A percentile compares a stretch with the other conserved stretches of the same genome.
phyloP scores from a whole-genome alignment of 495 filamentous ascomycete genomes.

The Neurospora tetraspora region DNA sequence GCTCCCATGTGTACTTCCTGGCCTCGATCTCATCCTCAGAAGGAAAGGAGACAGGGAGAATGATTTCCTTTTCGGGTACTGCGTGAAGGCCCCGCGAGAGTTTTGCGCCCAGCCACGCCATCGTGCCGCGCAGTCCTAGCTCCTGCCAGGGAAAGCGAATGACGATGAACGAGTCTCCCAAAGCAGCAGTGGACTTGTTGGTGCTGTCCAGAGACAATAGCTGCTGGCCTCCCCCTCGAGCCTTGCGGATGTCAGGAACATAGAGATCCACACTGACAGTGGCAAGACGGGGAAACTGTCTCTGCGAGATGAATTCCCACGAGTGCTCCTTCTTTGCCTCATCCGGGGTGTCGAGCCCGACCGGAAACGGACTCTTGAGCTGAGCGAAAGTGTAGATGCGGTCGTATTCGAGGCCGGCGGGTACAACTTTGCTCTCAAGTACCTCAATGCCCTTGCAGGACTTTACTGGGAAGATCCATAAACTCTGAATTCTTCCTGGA shows the following conservation, averaged over 20 bases:
- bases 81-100: conserved; percentile 32
- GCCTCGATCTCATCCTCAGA: conserved; percentile 38
- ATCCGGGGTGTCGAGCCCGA: conserved; percentile 24
- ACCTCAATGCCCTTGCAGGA: conserved; percentile 77
- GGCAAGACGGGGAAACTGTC: conserved; percentile 62
- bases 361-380: conserved; percentile 44
- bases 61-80: conserved; percentile 43
- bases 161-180: conserved; percentile 41
- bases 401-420: conserved; percentile 71
- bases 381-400: conserved; percentile 77
- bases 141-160: conserved; percentile 50
- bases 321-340: conserved; percentile 37
- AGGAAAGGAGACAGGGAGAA: conserved; percentile 57
- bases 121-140: conserved; percentile 29
- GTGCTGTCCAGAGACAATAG: conserved; percentile 11
- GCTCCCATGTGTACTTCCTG: conserved; percentile 47
- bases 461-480: conserved; percentile 85
- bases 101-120: conserved; percentile 32
- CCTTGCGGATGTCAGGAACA: conserved; percentile 56
- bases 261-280: conserved; percentile 69
- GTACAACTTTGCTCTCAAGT: conserved; percentile 50
- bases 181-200: conserved; percentile 21
- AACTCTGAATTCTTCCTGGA: conserved; percentile 51
- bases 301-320: conserved; percentile 77
- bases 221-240: conserved; percentile 12